Base-by-base conservation (phyloP, 148 eudicot genomes). In the Fagopyrum homotropicum region DNA sequence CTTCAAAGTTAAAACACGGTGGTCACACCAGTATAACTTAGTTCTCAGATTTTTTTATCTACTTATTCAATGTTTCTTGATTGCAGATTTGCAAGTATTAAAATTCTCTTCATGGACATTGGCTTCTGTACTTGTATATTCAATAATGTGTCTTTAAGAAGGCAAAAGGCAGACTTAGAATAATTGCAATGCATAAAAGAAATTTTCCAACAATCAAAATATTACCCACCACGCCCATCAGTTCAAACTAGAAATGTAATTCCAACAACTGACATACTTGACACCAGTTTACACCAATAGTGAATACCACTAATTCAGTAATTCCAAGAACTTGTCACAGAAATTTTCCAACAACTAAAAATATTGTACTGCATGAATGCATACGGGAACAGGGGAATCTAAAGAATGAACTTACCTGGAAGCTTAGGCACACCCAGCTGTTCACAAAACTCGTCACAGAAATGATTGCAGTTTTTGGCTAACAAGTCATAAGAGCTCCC, bases 401-500 rank as follows among this genome's bases (percentile, higher is more conserved):
- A 2, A 22, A 68, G 16, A 26, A 68, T 16, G 63, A 69, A 7
- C 5, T 54, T 82, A 94, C 98, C 98, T 85, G 98, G 98, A 85
- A 89, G 97, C 79, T 91, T 91, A 9, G 87, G 86, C 73, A 94
- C 96, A 73, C 89, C 98, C 74, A 94, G 87, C 74, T 86, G 87
- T 76, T 94, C 97, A 79, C 98, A 94, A 19, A 94, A 79, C 80
- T 88, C 92, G 64, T 94, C 92, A 55, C 98, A 94, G 82, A 94
- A 94, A 80, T 94, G 98, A 83, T 94, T 94, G 85, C 98, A 94
- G 78, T 94, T 94, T 83, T 85, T 91, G 26, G 98, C 82, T 45
- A 94, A 81, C 84, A 94, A 81, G 76, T 94, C 98, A 76, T 91
- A 94, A 15, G 93, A 83, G 60, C 80, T 73, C 40, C 98, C 98